Percentiles rank a stretch among this genome's conserved stretches.
phyloP scores from a whole-genome alignment of 164 flowering plant genomes.

The Umbellularia californica region DNA sequence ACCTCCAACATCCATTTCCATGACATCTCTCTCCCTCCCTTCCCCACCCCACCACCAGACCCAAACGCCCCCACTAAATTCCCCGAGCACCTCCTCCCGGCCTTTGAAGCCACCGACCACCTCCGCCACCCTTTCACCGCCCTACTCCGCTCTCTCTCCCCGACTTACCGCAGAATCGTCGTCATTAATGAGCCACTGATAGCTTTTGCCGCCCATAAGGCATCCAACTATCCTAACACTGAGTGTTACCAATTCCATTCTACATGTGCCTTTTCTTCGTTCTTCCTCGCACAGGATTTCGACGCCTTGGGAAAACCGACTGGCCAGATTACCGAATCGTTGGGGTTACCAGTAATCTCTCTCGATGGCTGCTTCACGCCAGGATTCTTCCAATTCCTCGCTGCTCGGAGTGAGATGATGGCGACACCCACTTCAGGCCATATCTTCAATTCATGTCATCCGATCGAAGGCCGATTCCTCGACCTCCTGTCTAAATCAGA shows the following conservation, averaged over 20 bases:
- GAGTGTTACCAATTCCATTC: slow-evolving; percentile 51
- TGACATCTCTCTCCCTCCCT: slow-evolving; percentile 34
- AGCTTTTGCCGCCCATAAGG: slow-evolving; percentile 48
- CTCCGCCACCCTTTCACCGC: slow-evolving; percentile 43
- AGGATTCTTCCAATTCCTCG: slow-evolving; percentile 30
- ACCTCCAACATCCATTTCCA: slow-evolving; percentile 43
- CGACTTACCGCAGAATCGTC: slow-evolving; percentile 23
- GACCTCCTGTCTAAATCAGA: slow-evolving; percentile 19
- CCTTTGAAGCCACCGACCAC: slow-evolving; percentile 30
- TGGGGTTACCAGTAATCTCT: slow-evolving; percentile 19
- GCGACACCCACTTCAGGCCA: slow-evolving; percentile 21
- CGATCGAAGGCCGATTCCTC: slow-evolving; percentile 38
- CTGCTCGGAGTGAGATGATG: background rate
- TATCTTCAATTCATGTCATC: slow-evolving; percentile 43
- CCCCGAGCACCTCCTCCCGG: slow-evolving; percentile 53
- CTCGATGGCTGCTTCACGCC: slow-evolving; percentile 37
- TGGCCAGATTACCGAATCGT: background rate
- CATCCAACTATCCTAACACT: slow-evolving; percentile 26
- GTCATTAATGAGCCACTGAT: slow-evolving; percentile 58
- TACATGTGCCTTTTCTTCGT: slow-evolving; percentile 37
- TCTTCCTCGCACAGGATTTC: slow-evolving; percentile 19
- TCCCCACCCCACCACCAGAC: slow-evolving; percentile 38
- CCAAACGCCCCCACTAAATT: slow-evolving; percentile 33
- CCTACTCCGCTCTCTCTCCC: slow-evolving; percentile 35
- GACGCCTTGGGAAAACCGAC: slow-evolving; percentile 13